A percentile compares a stretch with the other conserved stretches of the same genome.
These are phyloP conservation scores for Alternaria sp. DNA, from an alignment of 2,329 filamentous ascomycete genomes.

Conservation along the genomic window DNA sequence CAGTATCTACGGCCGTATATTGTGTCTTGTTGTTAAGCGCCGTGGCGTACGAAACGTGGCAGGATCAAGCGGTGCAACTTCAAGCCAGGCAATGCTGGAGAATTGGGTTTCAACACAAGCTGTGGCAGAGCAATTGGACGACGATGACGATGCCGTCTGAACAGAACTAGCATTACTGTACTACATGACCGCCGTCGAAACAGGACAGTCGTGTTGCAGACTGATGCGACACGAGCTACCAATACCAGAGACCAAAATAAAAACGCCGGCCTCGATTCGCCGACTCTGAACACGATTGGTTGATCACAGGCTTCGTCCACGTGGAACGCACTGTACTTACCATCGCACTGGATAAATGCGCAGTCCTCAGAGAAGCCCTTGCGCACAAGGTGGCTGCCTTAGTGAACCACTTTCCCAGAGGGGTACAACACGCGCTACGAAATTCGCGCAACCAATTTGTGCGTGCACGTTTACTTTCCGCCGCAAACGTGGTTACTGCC, in stretches of 20 bases:
- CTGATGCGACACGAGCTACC: slow-evolving; percentile 28
- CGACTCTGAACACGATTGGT: slow-evolving; percentile 16
- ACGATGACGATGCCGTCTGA: slow-evolving; percentile 50
- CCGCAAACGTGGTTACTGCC: background rate
- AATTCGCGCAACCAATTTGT: slow-evolving; percentile 6
- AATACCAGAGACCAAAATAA: slow-evolving; percentile 28
- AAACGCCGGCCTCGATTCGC: slow-evolving; percentile 9
- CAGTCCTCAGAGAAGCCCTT: slow-evolving; percentile 22
- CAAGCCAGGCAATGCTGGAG: slow-evolving; percentile 54
- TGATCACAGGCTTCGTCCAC: slow-evolving; percentile 29
- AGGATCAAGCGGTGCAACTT: slow-evolving; percentile 31
- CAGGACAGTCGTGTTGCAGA: slow-evolving; percentile 19
- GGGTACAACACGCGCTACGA: slow-evolving; percentile 12
- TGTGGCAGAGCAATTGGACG: slow-evolving; percentile 45
- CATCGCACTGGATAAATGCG: slow-evolving; percentile 30
- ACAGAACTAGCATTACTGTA: background rate
- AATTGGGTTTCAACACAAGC: slow-evolving; percentile 56
- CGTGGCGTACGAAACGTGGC: slow-evolving; percentile 56
- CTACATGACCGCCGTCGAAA: slow-evolving; percentile 8
- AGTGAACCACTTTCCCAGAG: slow-evolving; percentile 21
- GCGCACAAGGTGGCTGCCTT: slow-evolving; percentile 21
- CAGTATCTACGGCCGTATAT: slow-evolving; percentile 89
- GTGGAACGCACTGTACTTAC: slow-evolving; percentile 37
- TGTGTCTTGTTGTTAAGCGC: slow-evolving; percentile 88
- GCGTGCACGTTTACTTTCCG: slow-evolving; percentile 1